Conservation (phyloP, 345 rosid genomes). For the Linum usitatissimum region DNA sequence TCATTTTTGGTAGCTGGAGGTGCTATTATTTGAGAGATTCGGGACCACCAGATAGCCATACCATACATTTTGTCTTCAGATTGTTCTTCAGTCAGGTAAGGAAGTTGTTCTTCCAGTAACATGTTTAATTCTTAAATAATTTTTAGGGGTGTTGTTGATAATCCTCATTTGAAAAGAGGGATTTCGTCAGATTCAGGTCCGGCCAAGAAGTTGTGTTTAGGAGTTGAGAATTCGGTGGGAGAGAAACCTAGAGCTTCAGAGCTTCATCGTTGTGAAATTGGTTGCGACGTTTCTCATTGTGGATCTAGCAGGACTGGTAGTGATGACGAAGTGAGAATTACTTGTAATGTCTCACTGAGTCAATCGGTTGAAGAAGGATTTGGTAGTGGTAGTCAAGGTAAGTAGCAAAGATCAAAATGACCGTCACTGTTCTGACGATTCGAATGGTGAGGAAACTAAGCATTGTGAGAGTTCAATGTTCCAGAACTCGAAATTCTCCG, state of each 20-base stretch:
- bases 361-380: constrained; percentile 13
- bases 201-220: constrained; percentile 28
- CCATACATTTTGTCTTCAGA: too few relatives aligned
- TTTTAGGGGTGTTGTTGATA: too few relatives aligned
- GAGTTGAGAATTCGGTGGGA: constrained; percentile 35
- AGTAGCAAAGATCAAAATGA: constrained; percentile 21
- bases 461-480: constrained; percentile 27
- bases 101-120: too few relatives aligned
- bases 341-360: constrained; percentile 15
- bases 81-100: too few relatives aligned
- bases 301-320: constrained; percentile 14
- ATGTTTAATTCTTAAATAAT: too few relatives aligned
- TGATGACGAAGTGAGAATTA: constrained; percentile 17
- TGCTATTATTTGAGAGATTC: too few relatives aligned
- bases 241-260: constrained; percentile 14
- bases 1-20: too few relatives aligned
- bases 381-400: constrained; percentile 16
- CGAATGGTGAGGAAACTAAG: constrained; percentile 21
- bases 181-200: constrained; percentile 25
- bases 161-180: constrained; percentile 45
- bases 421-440: constrained; percentile 10
- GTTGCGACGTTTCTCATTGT: neutral
- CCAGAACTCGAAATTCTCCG: constrained; percentile 37
- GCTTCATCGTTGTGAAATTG: too few relatives aligned
- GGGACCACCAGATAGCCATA: too few relatives aligned